Conservation (phyloP, 306 rosid species). For the Vicia faba region DNA sequence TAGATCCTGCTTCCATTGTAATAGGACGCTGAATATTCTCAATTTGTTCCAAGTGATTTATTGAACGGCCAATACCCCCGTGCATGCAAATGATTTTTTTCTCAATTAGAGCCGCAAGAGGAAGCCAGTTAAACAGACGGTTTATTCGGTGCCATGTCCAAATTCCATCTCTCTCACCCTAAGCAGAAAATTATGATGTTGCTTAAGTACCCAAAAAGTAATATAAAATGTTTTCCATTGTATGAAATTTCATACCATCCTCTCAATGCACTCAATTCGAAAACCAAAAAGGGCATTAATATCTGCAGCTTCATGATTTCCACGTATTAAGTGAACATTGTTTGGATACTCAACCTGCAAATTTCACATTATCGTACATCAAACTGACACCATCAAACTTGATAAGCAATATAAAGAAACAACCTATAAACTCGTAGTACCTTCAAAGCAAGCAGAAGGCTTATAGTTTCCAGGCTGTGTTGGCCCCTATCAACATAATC, state of each 20-base stretch:
- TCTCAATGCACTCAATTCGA: conserved; percentile 95
- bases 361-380: conserved; percentile 25
- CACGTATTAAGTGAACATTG: conserved; percentile 93
- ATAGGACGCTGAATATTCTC: conserved; percentile 95
- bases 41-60: conserved; percentile 92
- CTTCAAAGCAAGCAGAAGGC: conserved; percentile 91
- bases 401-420: conserved; percentile 23
- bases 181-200: conserved; percentile 42
- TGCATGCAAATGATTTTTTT: conserved; percentile 98
- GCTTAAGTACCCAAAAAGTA: conserved; percentile 36
- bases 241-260: conserved; percentile 64
- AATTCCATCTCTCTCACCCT: conserved; percentile 98
- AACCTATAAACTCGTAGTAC: conserved; percentile 44
- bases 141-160: conserved; percentile 99
- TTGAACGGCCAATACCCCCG: conserved; percentile 97
- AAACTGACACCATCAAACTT: conserved; percentile 34
- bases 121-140: conserved; percentile 95
- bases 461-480: conserved; percentile 94
- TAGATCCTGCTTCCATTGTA: conserved; percentile 97
- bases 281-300: conserved; percentile 98
- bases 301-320: conserved; percentile 99
- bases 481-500: conserved; percentile 99
- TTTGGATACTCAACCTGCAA: conserved; percentile 88
- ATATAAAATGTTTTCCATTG: conserved; percentile 20
- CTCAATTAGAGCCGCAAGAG: conserved; percentile 92